Percentiles rank a stretch among this genome's conserved stretches.
These are phyloP conservation scores for Cladosporium sp. DNA, from an alignment of 2,329 filamentous ascomycete genomes.

Conservation along the genomic window DNA sequence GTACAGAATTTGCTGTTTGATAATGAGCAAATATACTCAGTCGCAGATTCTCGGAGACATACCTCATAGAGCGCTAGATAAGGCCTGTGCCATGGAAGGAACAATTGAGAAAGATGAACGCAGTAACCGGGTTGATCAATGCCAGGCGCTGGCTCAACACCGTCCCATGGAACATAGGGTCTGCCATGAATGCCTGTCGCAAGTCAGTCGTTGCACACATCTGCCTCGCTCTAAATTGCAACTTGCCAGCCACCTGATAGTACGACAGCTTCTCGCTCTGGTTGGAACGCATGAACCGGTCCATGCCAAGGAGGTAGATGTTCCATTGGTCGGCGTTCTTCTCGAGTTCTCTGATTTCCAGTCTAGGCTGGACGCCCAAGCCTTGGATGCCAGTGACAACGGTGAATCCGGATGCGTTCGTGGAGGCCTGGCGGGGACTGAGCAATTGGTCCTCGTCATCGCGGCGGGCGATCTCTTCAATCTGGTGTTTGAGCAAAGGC, in stretches of 20 bases:
- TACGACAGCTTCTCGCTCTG: conserved; percentile 65
- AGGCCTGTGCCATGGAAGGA: conserved; percentile 79
- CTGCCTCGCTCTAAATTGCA: background rate
- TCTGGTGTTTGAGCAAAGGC: conserved; percentile 16
- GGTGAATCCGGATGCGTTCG: conserved; percentile 15
- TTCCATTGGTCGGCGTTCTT: conserved; percentile 66
- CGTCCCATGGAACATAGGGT: conserved; percentile 59
- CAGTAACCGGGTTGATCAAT: conserved; percentile 66
- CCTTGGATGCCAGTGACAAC: conserved; percentile 30
- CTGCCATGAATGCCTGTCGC: conserved; percentile 71
- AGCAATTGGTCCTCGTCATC: conserved; percentile 4
- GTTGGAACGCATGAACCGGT: conserved; percentile 64
- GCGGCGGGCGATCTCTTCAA: conserved; percentile 15
- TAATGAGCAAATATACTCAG: conserved; percentile 9
- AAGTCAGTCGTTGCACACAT: background rate
- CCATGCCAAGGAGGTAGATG: conserved; percentile 70
- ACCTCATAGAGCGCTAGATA: conserved; percentile 65
- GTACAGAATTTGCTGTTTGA: conserved; percentile 39
- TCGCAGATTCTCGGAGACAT: background rate
- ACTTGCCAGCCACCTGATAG: conserved; percentile 71
- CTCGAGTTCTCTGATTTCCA: conserved; percentile 64
- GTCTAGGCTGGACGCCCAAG: conserved; percentile 42
- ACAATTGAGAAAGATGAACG: conserved; percentile 69
- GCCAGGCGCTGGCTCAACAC: conserved; percentile 44
- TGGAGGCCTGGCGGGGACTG: conserved; percentile 16